A percentile compares a stretch with the other conserved stretches of the same genome.
These are phyloP conservation scores for Auriscalpium vulgare DNA, from an alignment of 768 basidiomycete genomes.

Conservation along the genomic window DNA sequence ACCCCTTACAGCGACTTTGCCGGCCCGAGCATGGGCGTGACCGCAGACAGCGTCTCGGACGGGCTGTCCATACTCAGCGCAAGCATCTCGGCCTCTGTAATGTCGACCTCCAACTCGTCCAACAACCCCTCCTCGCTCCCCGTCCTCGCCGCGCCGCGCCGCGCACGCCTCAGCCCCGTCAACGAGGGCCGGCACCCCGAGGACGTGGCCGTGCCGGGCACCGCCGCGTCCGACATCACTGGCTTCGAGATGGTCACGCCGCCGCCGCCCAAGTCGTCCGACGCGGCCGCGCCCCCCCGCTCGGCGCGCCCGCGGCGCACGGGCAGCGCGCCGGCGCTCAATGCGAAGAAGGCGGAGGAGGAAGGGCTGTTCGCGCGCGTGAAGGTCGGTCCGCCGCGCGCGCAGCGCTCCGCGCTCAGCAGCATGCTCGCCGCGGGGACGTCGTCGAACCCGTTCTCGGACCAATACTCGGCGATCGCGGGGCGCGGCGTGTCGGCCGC, in stretches of 20 bases:
- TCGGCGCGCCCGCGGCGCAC: background rate
- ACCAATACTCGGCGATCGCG: conserved; percentile 79
- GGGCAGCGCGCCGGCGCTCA: conserved; percentile 10
- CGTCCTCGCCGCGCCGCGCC: conserved; percentile 23
- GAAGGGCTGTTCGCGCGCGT: conserved; percentile 41
- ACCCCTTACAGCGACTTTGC: conserved; percentile 51
- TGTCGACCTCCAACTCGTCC: conserved; percentile 51
- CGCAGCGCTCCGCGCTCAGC: conserved; percentile 58
- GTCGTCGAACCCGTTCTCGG: conserved; percentile 76
- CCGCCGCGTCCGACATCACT: conserved; percentile 25
- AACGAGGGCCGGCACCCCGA: conserved; percentile 12
- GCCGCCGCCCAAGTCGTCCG: conserved; percentile 19
- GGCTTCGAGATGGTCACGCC: conserved; percentile 53
- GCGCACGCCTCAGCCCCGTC: conserved; percentile 55
- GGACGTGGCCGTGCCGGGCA: conserved; percentile 22
- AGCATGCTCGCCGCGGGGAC: conserved; percentile 62
- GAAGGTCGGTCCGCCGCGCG: conserved; percentile 35
- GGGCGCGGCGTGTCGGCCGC: conserved; percentile 57
- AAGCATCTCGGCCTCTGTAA: conserved; percentile 35
- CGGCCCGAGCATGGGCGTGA: conserved; percentile 42
- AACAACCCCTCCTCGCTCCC: conserved; percentile 41
- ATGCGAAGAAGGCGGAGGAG: conserved; percentile 14
- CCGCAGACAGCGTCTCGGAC: conserved; percentile 60
- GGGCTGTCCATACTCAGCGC: conserved; percentile 51
- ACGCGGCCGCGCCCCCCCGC: background rate